Base-by-base conservation (phyloP, 2,329 filamentous ascomycete species). In the Claviceps quebecensis region DNA sequence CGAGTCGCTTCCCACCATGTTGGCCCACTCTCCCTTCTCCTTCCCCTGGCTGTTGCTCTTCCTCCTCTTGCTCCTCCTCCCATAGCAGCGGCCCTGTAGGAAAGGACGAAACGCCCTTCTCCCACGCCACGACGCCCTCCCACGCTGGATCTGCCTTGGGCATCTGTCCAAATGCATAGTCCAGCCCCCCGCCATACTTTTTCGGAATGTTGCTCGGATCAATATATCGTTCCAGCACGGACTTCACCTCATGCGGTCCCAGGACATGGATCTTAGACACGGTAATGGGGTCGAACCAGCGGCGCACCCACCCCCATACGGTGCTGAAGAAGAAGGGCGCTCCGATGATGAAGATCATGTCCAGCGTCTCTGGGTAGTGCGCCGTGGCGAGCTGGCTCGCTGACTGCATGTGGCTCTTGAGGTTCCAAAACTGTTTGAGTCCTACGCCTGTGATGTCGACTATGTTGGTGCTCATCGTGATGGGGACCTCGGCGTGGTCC, bases 181-280 rank as follows among this genome's bases (percentile, higher is more conserved):
- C 84, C 8, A 96, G 77, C 56, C 87, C 77, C 45, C 91, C 91
- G 54, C 91, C 91, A 64, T 95, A 97, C 65, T 84, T 81, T 65
- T 87, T 89, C 17, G 91, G 91, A 55, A 97, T 90, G 67, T 91
- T 87, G 50, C 78, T 75, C 0, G 79, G 74, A 50, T 95, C 85
- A 64, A 97, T 88, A 69, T 91, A 96, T 51, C 80, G 74, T 56
- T 83, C 78, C 26, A 97, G 78, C 1, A 87, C 91, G 16, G 83
- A 72, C 58, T 83, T 78, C 50, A 94, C 84, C 67, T 95, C 87
- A 51, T 78, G 64, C 8, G 80, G 72, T 47, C 76, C 75, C 51
- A 97, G 79, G 59, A 97, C 93, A 67, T 95, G 95, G 65, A 97
- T 96, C 72, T 97, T 97, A 61, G 87, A 93, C 3, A 89, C 87